A percentile compares a stretch with the other conserved stretches of the same genome.
These are phyloP conservation scores for Hymenoscyphus repandus DNA, from an alignment of 2,329 filamentous ascomycete species.

Conservation along the genomic window DNA sequence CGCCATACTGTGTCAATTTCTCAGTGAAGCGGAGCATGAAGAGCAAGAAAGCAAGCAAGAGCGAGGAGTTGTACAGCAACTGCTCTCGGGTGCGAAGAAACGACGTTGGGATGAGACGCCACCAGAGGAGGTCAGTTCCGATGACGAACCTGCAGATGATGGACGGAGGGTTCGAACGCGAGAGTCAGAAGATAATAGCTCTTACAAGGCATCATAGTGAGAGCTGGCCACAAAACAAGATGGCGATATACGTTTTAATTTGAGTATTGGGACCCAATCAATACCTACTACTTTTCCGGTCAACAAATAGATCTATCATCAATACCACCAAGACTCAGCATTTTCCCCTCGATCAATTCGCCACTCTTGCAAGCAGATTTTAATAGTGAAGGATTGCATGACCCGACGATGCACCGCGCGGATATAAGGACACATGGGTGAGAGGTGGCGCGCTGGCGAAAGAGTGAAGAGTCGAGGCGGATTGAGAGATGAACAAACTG, in stretches of 20 bases:
- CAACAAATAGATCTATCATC: neutral
- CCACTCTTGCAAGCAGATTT: neutral
- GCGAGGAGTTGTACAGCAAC: slow-evolving; percentile 3
- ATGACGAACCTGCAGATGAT: slow-evolving; percentile 5
- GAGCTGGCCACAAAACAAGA: slow-evolving; percentile 3
- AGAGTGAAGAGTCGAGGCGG: too few relatives aligned
- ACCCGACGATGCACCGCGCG: too few relatives aligned
- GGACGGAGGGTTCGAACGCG: slow-evolving; percentile 10
- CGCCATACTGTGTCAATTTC: slow-evolving; percentile 8
- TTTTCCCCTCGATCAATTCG: neutral
- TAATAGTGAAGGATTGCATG: neutral
- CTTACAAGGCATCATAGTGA: slow-evolving; percentile 8
- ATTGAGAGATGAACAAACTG: too few relatives aligned
- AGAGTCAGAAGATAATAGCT: slow-evolving; percentile 10
- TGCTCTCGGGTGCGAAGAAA: slow-evolving; percentile 9
- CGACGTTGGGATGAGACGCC: slow-evolving; percentile 9
- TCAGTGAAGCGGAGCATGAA: slow-evolving; percentile 7
- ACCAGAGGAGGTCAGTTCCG: slow-evolving; percentile 9
- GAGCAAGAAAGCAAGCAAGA: slow-evolving; percentile 8
- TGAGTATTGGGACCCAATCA: too few relatives aligned
- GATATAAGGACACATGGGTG: too few relatives aligned
- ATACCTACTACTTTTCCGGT: neutral
- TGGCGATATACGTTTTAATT: neutral
- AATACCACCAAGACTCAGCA: slow-evolving; percentile 1
- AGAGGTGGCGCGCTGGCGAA: too few relatives aligned